These are phyloP conservation scores for Clathrospora elynae DNA, from an alignment of 2,329 filamentous ascomycete genomes.

Conservation along the genomic window DNA sequence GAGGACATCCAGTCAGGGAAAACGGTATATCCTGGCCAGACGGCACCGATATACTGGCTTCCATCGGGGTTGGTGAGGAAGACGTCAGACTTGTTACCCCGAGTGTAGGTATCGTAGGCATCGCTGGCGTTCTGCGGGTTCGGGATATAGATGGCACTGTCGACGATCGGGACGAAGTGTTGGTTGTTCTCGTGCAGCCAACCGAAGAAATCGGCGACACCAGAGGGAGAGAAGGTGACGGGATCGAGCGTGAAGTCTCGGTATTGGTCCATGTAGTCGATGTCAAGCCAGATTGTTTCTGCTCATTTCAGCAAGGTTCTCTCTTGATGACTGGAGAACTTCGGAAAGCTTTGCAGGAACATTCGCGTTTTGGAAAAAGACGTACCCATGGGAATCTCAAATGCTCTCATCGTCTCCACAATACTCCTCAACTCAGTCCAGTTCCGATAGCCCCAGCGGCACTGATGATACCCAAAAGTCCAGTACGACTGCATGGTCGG, in stretches of 20 bases:
- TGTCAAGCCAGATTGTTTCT: slow-evolving; percentile 53
- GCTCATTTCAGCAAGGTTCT: not conserved
- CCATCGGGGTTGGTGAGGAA: slow-evolving; percentile 62
- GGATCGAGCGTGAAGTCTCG: slow-evolving; percentile 64
- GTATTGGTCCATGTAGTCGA: slow-evolving; percentile 53
- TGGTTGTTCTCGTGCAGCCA: slow-evolving; percentile 60
- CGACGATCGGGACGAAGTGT: slow-evolving; percentile 66
- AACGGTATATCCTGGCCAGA: slow-evolving; percentile 65
- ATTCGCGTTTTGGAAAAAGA: not conserved
- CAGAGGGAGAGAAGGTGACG: slow-evolving; percentile 56
- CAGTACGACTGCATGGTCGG: slow-evolving; percentile 80
- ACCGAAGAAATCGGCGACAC: slow-evolving; percentile 58
- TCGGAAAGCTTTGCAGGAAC: not conserved
- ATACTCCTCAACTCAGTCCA: slow-evolving; percentile 69
- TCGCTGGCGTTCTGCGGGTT: slow-evolving; percentile 72
- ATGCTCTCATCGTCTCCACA: slow-evolving; percentile 58
- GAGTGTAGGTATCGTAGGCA: slow-evolving; percentile 56
- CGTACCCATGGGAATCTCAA: slow-evolving; percentile 58
- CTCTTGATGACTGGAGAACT: not conserved
- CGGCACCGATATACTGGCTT: slow-evolving; percentile 60
- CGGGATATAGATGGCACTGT: slow-evolving; percentile 71
- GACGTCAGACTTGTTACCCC: slow-evolving; percentile 55
- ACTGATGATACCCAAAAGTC: slow-evolving; percentile 82
- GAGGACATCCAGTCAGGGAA: slow-evolving; percentile 66
- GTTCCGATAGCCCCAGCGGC: slow-evolving; percentile 79